These are phyloP conservation scores for Hortiboletus flavorubellus DNA, from an alignment of 768 basidiomycete species.

Conservation along the genomic window DNA sequence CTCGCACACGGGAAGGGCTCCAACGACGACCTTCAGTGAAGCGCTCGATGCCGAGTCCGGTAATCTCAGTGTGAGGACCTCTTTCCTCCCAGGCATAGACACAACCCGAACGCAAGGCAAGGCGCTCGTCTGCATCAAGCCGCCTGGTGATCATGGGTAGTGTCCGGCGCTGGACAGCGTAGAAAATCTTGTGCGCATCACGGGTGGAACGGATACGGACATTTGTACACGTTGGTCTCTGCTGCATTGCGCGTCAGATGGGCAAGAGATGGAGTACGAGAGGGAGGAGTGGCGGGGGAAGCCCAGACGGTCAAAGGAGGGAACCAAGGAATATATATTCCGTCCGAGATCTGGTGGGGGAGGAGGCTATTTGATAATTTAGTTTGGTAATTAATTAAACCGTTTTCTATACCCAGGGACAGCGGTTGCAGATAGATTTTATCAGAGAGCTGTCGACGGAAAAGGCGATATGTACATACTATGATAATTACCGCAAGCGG, in stretches of 20 bases:
- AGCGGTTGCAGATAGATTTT: conserved; percentile 22
- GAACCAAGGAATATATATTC: conserved; percentile 31
- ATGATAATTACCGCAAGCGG: conserved; percentile 26
- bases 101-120: conserved; percentile 43
- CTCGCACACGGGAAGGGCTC: conserved; percentile 81
- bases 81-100: conserved; percentile 73
- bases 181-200: conserved; percentile 82
- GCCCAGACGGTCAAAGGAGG: conserved; percentile 13
- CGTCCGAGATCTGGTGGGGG: conserved; percentile 30
- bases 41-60: conserved; percentile 77
- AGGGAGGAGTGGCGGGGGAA: neutral
- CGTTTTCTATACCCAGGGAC: conserved; percentile 26
- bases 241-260: conserved; percentile 46
- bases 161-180: conserved; percentile 57
- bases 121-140: conserved; percentile 73
- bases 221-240: conserved; percentile 62
- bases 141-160: conserved; percentile 74
- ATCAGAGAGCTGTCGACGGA: conserved; percentile 26
- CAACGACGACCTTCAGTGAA: conserved; percentile 83
- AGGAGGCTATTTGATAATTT: conserved; percentile 28
- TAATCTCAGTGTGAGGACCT: conserved; percentile 68
- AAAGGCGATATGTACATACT: conserved; percentile 13
- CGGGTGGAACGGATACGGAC: conserved; percentile 72
- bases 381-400: conserved; percentile 39
- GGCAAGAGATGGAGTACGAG: conserved; percentile 13